Evolutionary conservation across 2,329 filamentous ascomycete species (phyloP), one percentile per base, ranked within the genome.

Genomic region (Fusarium sp.): DNA sequence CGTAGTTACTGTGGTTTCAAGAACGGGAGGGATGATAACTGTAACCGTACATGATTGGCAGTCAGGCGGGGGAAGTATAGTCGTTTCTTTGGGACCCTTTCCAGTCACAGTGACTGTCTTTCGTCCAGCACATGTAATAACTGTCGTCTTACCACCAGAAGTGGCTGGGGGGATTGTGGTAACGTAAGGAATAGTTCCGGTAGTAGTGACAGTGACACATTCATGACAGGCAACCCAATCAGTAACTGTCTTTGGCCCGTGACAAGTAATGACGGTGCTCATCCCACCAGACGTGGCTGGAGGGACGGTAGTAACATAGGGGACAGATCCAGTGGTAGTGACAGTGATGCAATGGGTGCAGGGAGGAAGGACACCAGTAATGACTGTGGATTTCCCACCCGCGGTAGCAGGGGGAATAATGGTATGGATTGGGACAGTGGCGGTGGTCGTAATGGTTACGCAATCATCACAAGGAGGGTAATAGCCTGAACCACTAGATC

Each of bases 11-110:
- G 31, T 31, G 13, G 31, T 31, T 31, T 31, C 4, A 31, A 31
- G 1, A 31, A 6, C 13, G 5, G 31, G 3, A 31, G 31, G 31
- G 6, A 31, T 13, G 14, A 31, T 6, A 14, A 31, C 3, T 31
- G 31, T 31, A 1, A 6, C 31, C 1, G 31, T 31, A 6, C 31
- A 31, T 1, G 5, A 14, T 31, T 14, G 1, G 1, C 31, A 31
- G 14, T 31, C 31, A 14, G 31, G 31, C 6, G 31, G 31, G 6
- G 31, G 4, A 14, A 31, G 31, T 1, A 31, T 12, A 31, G 31
- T 31, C 1, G 13, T 31, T 31, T 12, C 14, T 31, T 14, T 13
- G 4, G 31, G 31, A 6, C 5, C 31, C 2, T 31, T 31, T 5
- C 31, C 31, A 31, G 31, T 31, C 31, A 31, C 31, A 14, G 31